A percentile compares a stretch with the other conserved stretches of the same genome.
Conservation (phyloP, 371 early-diverging fungal genomes). For the Circinella minor region DNA sequence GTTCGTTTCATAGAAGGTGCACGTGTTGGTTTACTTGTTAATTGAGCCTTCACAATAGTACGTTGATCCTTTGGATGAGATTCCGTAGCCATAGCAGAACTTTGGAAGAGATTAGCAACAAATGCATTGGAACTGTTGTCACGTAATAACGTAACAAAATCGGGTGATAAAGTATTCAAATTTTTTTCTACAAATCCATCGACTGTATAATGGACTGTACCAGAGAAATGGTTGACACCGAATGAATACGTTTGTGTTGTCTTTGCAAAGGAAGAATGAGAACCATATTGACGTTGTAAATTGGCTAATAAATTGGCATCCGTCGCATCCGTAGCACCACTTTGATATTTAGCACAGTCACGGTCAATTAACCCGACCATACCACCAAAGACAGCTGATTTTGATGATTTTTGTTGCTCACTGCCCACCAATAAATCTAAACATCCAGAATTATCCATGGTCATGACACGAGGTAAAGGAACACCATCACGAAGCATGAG, state of each 20-base stretch:
- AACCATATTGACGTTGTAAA: slow-evolving; percentile 38
- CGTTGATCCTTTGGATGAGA: slow-evolving; percentile 80
- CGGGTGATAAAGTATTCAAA: slow-evolving; percentile 75
- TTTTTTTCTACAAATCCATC: slow-evolving; percentile 76
- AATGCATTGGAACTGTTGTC: slow-evolving; percentile 76
- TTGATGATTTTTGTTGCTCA: slow-evolving; percentile 18
- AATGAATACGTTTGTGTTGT: slow-evolving; percentile 55
- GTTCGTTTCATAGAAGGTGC: slow-evolving; percentile 71
- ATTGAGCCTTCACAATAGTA: slow-evolving; percentile 47
- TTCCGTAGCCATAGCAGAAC: slow-evolving; percentile 79
- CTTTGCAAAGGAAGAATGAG: slow-evolving; percentile 40
- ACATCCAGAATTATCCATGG: slow-evolving; percentile 55
- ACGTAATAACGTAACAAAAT: slow-evolving; percentile 84
- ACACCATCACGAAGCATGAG: slow-evolving; percentile 48
- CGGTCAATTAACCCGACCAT: slow-evolving; percentile 68
- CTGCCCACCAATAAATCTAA: slow-evolving; percentile 56
- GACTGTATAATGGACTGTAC: slow-evolving; percentile 71
- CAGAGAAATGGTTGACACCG: slow-evolving; percentile 79
- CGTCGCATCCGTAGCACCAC: slow-evolving; percentile 52
- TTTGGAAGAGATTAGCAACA: slow-evolving; percentile 81
- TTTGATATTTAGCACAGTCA: slow-evolving; percentile 45
- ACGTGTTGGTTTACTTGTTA: slow-evolving; percentile 72
- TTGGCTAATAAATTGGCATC: slow-evolving; percentile 57
- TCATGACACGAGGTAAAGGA: slow-evolving; percentile 53
- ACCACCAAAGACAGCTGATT: slow-evolving; percentile 36